Evolutionary conservation across 2,329 filamentous ascomycete genomes (phyloP).

Genomic region (Sporothrix dimorphospora): DNA sequence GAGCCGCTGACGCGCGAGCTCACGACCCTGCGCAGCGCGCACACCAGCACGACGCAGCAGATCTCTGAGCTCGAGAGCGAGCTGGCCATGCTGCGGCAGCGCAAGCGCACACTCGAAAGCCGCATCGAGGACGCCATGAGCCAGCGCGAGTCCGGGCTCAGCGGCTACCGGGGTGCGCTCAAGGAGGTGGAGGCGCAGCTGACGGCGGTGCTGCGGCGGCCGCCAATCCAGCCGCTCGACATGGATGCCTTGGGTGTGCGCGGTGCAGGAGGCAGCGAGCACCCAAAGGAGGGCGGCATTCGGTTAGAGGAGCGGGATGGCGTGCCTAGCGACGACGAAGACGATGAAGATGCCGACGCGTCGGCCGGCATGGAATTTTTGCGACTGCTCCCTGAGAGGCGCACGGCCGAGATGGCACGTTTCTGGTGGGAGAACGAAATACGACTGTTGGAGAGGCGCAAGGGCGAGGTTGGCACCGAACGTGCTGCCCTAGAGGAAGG

Average conservation of each 20-base stretch:
- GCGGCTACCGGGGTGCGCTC: conserved; percentile 69
- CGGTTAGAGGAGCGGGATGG: conserved; percentile 11
- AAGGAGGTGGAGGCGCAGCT: conserved; percentile 68
- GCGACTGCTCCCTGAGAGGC: conserved; percentile 62
- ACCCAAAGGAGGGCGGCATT: neutral
- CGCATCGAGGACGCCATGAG: conserved; percentile 67
- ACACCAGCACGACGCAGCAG: conserved; percentile 58
- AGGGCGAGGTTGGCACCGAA: conserved; percentile 62
- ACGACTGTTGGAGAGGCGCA: conserved; percentile 56
- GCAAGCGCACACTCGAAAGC: conserved; percentile 61
- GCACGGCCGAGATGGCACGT: conserved; percentile 71
- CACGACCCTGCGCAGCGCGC: conserved; percentile 59
- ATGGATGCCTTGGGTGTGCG: conserved; percentile 45
- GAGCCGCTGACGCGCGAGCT: conserved; percentile 65
- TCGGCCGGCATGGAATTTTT: conserved; percentile 58
- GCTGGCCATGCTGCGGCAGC: conserved; percentile 62
- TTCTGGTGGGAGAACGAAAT: conserved; percentile 72
- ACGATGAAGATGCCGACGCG: conserved; percentile 39
- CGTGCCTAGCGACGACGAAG: conserved; percentile 28
- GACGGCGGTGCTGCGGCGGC: conserved; percentile 59
- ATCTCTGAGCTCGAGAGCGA: conserved; percentile 68
- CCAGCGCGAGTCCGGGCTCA: conserved; percentile 69
- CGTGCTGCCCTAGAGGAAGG: conserved; percentile 69
- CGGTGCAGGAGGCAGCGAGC: neutral
- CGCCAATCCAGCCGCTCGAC: conserved; percentile 59